Conservation (phyloP, 371 early-diverging fungal genomes). For the Rhizopus arrhizus region DNA sequence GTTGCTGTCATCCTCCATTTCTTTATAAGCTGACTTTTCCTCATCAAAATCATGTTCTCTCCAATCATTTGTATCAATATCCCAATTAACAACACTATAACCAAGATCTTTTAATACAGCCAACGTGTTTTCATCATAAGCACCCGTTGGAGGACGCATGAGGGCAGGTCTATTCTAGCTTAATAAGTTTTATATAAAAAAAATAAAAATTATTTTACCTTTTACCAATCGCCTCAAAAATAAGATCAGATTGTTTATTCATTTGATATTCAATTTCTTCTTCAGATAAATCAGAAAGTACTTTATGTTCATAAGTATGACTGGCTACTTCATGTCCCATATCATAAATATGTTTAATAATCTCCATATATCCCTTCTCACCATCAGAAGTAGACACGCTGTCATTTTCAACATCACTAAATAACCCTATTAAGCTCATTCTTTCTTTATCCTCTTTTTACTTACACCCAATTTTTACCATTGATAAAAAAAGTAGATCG, state of each 20-base stretch:
- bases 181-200: neutral
- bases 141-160: conserved; percentile 56
- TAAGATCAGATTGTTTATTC: conserved; percentile 19
- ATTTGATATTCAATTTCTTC: conserved; percentile 26
- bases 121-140: conserved; percentile 33
- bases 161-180: conserved; percentile 19
- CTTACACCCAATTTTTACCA: conserved; percentile 42
- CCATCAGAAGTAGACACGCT: conserved; percentile 15
- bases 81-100: conserved; percentile 54
- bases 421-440: too few relatives aligned
- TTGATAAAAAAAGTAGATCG: conserved; percentile 56
- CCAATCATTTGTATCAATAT: conserved; percentile 58
- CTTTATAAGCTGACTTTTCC: conserved; percentile 21
- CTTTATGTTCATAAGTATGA: conserved; percentile 46
- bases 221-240: conserved; percentile 17
- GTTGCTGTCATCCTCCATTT: conserved; percentile 17
- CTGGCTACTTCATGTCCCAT: conserved; percentile 35
- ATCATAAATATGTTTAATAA: conserved; percentile 17
- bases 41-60: conserved; percentile 18
- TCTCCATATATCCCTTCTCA: conserved; percentile 22
- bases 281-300: conserved; percentile 21
- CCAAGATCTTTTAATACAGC: conserved; percentile 43
- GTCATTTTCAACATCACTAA: conserved; percentile 16
- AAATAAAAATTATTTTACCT: neutral
- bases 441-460: neutral